A percentile compares a stretch with the other conserved stretches of the same genome.
Conservation (phyloP, 1,284 basidiomycete genomes). For the Sporisorium scitamineum region DNA sequence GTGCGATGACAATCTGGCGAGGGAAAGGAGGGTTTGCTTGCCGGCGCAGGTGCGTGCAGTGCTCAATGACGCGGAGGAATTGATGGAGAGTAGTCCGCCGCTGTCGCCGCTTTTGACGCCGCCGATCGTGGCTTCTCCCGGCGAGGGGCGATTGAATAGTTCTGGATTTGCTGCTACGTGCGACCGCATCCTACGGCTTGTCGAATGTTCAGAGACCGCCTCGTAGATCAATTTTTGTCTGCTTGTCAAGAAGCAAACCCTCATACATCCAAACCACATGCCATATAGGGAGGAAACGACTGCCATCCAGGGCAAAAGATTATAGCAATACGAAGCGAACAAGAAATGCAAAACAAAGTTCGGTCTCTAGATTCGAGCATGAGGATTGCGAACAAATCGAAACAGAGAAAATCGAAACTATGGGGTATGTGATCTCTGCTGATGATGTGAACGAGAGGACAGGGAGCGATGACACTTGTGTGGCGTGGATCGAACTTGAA, state of each 20-base stretch:
- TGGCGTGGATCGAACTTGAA: slow-evolving; percentile 4
- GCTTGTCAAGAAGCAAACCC: background rate
- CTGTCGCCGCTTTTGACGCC: slow-evolving; percentile 4
- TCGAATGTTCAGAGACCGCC: background rate
- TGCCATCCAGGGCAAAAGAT: background rate
- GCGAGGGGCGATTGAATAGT: no score
- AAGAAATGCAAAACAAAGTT: background rate
- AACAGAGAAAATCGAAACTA: background rate
- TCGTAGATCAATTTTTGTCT: background rate
- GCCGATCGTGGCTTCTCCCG: background rate
- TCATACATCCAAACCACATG: background rate
- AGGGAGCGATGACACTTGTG: slow-evolving; percentile 35
- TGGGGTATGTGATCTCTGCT: slow-evolving; percentile 36
- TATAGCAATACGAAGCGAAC: background rate
- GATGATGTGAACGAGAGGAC: slow-evolving; percentile 38
- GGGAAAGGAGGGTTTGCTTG: slow-evolving; percentile 12
- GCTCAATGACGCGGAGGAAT: slow-evolving; percentile 29
- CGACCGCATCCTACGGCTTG: slow-evolving; percentile 18
- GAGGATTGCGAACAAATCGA: background rate
- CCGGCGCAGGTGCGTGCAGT: slow-evolving; percentile 27
- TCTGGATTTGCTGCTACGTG: background rate
- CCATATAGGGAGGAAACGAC: background rate
- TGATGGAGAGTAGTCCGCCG: background rate
- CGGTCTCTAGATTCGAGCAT: background rate
- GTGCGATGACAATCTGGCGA: background rate